Evolutionary conservation across 768 basidiomycete genomes (phyloP).

Genomic region (Suillus paluster): DNA sequence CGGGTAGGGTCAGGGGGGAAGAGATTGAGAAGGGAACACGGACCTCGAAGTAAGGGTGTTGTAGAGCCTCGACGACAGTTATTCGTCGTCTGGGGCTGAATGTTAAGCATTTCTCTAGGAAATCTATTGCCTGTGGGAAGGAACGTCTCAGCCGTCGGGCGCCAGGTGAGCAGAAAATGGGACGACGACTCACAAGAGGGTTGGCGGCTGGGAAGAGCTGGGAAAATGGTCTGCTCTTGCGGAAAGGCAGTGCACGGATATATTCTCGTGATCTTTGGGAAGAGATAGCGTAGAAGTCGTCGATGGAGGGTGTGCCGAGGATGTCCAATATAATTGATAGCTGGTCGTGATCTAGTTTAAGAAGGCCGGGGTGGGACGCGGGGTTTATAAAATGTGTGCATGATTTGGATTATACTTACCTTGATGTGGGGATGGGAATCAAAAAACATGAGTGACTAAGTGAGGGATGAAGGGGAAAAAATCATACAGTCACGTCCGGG

Average conservation of each 20-base stretch:
- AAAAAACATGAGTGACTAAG: constrained; percentile 10
- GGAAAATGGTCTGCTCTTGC: constrained; percentile 74
- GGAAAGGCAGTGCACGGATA: constrained; percentile 86
- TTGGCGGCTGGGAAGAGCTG: constrained; percentile 78
- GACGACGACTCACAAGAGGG: constrained; percentile 50
- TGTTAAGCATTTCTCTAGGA: constrained; percentile 80
- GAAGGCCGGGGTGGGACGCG: neutral
- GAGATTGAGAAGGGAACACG: constrained; percentile 18
- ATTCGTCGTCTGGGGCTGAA: constrained; percentile 89
- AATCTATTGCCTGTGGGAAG: constrained; percentile 63
- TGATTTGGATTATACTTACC: constrained; percentile 12
- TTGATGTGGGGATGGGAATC: constrained; percentile 2
- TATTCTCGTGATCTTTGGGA: constrained; percentile 82
- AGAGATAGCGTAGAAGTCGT: constrained; percentile 94
- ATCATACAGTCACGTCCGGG: constrained; percentile 87
- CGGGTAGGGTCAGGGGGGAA: neutral
- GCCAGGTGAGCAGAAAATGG: neutral
- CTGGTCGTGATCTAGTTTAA: constrained; percentile 82
- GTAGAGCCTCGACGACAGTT: constrained; percentile 84
- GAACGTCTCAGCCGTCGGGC: neutral
- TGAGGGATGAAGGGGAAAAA: constrained; percentile 7
- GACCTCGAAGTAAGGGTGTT: constrained; percentile 88
- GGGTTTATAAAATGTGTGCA: neutral
- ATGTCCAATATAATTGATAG: constrained; percentile 91
- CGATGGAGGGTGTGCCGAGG: constrained; percentile 88